Base-by-base conservation (phyloP, 176 grass and related monocot species). In the Oryza rufipogon region DNA sequence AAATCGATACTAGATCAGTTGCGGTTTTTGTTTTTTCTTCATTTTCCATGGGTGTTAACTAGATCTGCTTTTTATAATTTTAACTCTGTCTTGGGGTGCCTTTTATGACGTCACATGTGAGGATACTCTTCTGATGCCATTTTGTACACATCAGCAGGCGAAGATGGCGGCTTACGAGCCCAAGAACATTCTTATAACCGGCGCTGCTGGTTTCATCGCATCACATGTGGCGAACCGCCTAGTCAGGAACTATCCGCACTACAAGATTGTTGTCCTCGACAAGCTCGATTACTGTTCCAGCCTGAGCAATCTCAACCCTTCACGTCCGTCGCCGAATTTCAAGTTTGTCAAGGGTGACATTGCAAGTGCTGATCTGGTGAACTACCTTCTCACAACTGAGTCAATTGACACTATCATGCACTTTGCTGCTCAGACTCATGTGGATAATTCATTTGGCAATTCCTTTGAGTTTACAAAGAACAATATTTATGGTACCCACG, bases 301-400 rank as follows among this genome's bases (percentile, higher is more conserved):
- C 80, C 88, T 95, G 3, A 92, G 91, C 23, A 95, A 95, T 73
- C 90, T 95, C 52, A 70, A 77, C 16, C 83, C 88, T 20, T 90
- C 88, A 0, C 86, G 86, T 9, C 42, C 70, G 2, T 95, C 88
- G 0, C 83, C 90, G 34, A 95, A 92, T 69, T 90, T 92, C 48
- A 95, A 92, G 75, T 95, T 95, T 85, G 93, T 95, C 34, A 92
- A 95, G 89, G 93, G 93, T 32, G 93, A 95, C 71, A 95, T 95
- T 64, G 93, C 88, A 65, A 95, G 93, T 81, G 90, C 88, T 84
- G 93, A 95, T 68, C 82, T 95, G 71, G 93, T 95, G 68, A 90
- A 95, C 70, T 92, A 92, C 80, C 88, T 95, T 64, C 82, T 95
- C 56, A 74, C 90, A 60, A 95, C 93, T 2, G 93, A 95, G 60